A percentile compares a stretch with the other conserved stretches of the same genome.
phyloP scores from a whole-genome alignment of 257 asterid genomes.

The Linaria vulgaris region DNA sequence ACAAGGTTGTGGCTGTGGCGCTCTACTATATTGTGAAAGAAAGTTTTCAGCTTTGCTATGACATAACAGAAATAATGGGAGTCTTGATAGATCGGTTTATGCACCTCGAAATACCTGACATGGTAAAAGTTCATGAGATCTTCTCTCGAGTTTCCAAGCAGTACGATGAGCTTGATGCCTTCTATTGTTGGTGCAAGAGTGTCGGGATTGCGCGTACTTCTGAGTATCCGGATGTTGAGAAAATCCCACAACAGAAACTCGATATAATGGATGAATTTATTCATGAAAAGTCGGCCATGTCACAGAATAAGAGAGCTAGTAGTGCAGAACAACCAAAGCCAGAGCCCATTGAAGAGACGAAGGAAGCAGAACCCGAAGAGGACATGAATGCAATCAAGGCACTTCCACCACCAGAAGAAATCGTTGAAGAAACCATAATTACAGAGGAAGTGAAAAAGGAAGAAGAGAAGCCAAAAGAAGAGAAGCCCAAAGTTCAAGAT shows the following conservation, averaged over 20 bases:
- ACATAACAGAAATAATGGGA: conserved; percentile 67
- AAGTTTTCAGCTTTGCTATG: conserved; percentile 72
- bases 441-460: conserved; percentile 23
- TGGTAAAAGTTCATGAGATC: conserved; percentile 58
- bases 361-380: conserved; percentile 39
- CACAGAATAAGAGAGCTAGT: conserved; percentile 25
- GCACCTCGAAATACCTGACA: conserved; percentile 68
- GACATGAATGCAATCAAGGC: conserved; percentile 71
- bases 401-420: conserved; percentile 68
- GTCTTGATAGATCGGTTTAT: conserved; percentile 71
- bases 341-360: conserved; percentile 17
- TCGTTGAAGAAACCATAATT: conserved; percentile 29
- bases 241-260: conserved; percentile 66
- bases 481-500: conserved; percentile 36
- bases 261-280: conserved; percentile 88
- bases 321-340: conserved; percentile 37
- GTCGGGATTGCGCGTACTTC: conserved; percentile 67
- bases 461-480: conserved; percentile 29
- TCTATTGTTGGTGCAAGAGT: conserved; percentile 67
- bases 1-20: conserved; percentile 71
- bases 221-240: conserved; percentile 82
- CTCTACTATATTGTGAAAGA: conserved; percentile 73
- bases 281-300: conserved; percentile 48
- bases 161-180: conserved; percentile 78
- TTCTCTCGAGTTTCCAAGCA: conserved; percentile 81